Conservation (phyloP, 345 rosid genomes). For the Populus ilicifolia region DNA sequence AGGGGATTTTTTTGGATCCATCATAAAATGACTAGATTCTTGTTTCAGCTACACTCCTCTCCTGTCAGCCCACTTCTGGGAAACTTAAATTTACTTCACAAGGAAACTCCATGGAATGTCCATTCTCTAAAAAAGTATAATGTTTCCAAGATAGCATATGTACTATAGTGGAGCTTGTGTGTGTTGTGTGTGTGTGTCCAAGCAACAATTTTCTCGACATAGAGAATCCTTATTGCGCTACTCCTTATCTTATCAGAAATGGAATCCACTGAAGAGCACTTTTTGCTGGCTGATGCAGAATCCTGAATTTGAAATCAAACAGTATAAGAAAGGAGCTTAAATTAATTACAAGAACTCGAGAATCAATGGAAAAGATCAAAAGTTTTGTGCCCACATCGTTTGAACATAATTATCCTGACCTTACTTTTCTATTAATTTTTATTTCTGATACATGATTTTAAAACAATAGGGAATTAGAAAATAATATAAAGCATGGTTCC, state of each 20-base stretch:
- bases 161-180: no score
- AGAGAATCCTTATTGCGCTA: background rate
- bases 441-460: background rate
- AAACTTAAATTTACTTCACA: background rate
- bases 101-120: background rate
- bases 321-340: background rate
- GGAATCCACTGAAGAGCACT: background rate
- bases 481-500: background rate
- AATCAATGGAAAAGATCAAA: background rate
- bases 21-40: background rate
- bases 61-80: background rate
- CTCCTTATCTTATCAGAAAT: background rate
- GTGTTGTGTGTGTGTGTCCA: no score
- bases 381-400: no score
- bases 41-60: background rate
- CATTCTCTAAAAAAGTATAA: background rate
- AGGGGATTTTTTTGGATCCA: no score
- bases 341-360: background rate
- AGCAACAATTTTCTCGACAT: background rate
- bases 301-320: background rate
- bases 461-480: background rate
- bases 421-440: background rate
- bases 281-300: background rate
- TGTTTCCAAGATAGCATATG: background rate
- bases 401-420: no score